Percentiles rank a stretch among this genome's conserved stretches.
These are phyloP conservation scores for Aspergillus campestris DNA, from an alignment of 495 filamentous ascomycete species.

Conservation along the genomic window DNA sequence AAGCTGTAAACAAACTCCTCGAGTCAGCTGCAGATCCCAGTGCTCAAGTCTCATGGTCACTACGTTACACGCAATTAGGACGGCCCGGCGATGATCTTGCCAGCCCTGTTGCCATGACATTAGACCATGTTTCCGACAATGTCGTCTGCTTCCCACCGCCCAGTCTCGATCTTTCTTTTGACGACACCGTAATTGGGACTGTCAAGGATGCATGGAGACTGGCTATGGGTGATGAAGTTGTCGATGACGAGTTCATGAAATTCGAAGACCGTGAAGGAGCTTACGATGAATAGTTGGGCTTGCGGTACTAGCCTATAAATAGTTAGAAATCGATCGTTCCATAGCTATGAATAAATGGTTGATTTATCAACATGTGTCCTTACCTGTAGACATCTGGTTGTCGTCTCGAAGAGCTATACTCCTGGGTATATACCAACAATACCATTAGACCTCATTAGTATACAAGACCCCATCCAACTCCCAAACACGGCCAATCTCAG, in stretches of 20 bases:
- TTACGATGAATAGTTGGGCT: slow-evolving; percentile 16
- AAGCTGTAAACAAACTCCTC: slow-evolving; percentile 49
- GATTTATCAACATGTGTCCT: too few relatives aligned
- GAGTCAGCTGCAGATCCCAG: slow-evolving; percentile 21
- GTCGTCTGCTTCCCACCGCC: slow-evolving; percentile 42
- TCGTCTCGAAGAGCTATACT: too few relatives aligned
- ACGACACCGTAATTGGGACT: slow-evolving; percentile 53
- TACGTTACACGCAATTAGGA: slow-evolving; percentile 52
- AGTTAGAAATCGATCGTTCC: too few relatives aligned
- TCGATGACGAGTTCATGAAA: slow-evolving; percentile 53
- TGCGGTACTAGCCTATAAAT: too few relatives aligned
- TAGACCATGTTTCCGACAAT: slow-evolving; percentile 18
- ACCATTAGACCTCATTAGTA: too few relatives aligned
- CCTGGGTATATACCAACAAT: too few relatives aligned
- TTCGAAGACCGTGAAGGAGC: slow-evolving; percentile 37
- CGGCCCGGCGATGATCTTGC: slow-evolving; percentile 12
- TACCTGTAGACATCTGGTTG: too few relatives aligned
- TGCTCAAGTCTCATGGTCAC: slow-evolving; percentile 46
- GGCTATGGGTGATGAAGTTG: slow-evolving; percentile 44
- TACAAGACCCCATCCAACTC: too few relatives aligned
- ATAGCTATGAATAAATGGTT: too few relatives aligned
- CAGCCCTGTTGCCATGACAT: slow-evolving; percentile 8
- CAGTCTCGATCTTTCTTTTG: slow-evolving; percentile 56
- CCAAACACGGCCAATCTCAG: too few relatives aligned
- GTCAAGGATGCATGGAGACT: slow-evolving; percentile 57